Evolutionary conservation across 1,139 yeast genomes (phyloP).

Genomic region (Neolecta irregularis): DNA sequence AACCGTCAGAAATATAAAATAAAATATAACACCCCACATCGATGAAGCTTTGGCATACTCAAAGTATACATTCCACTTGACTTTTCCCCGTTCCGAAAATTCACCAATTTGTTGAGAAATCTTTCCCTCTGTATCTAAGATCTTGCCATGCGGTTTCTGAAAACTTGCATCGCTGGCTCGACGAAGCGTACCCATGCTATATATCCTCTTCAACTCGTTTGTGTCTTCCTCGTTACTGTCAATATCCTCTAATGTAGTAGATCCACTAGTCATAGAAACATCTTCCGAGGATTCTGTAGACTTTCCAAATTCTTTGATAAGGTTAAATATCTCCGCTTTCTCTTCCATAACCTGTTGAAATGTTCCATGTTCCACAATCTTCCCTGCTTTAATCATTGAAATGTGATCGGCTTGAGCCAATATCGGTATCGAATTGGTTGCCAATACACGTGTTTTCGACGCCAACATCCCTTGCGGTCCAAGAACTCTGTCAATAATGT

Average conservation of each 20-base stretch:
- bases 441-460: conserved; percentile 62
- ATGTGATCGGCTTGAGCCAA: conserved; percentile 62
- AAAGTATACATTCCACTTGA: conserved; percentile 71
- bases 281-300: conserved; percentile 9
- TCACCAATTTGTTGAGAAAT: conserved; percentile 29
- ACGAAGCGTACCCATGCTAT: conserved; percentile 35
- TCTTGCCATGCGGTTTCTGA: conserved; percentile 21
- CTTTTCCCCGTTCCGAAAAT: conserved; percentile 84
- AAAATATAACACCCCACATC: conserved; percentile 45
- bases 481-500: conserved; percentile 59
- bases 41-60: conserved; percentile 85
- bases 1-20: conserved; percentile 31
- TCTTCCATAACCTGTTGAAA: conserved; percentile 43
- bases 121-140: conserved; percentile 11
- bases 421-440: conserved; percentile 80
- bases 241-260: too few species aligned
- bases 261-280: too few species aligned
- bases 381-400: conserved; percentile 60
- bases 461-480: conserved; percentile 70
- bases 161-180: conserved; percentile 57
- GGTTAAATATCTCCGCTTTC: conserved; percentile 37
- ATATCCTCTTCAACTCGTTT: conserved; percentile 5
- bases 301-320: conserved; percentile 47
- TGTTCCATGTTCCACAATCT: conserved; percentile 62
- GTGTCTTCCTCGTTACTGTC: conserved; percentile 7